Percentiles rank a stretch among this genome's conserved stretches.
Conservation (phyloP, 768 basidiomycete genomes). For the Russula foetens region DNA sequence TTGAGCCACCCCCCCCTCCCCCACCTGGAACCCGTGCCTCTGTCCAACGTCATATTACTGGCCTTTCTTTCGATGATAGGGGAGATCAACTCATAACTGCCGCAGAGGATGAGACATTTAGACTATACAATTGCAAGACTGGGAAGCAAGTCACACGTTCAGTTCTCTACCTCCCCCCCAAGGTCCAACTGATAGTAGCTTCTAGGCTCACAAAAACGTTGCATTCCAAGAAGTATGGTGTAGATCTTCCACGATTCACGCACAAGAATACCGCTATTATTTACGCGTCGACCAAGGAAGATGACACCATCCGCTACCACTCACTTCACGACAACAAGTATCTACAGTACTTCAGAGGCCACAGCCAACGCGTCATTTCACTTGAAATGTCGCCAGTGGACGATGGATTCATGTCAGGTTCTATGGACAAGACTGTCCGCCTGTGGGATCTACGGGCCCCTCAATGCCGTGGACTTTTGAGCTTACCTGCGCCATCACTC, state of each 20-base stretch:
- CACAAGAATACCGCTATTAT: constrained; percentile 82
- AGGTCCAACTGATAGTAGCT: constrained; percentile 25
- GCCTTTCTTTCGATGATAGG: constrained; percentile 83
- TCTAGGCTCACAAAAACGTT: constrained; percentile 66
- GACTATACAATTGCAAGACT: constrained; percentile 78
- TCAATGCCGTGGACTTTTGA: constrained; percentile 68
- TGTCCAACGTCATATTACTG: constrained; percentile 62
- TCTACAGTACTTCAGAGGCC: constrained; percentile 91
- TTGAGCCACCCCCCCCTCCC: constrained; percentile 51
- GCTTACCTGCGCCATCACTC: constrained; percentile 65
- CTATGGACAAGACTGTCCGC: constrained; percentile 89
- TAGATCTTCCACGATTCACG: constrained; percentile 90
- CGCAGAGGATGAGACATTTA: constrained; percentile 87
- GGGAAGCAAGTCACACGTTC: constrained; percentile 74
- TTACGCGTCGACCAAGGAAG: constrained; percentile 90
- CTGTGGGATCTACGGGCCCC: constrained; percentile 90
- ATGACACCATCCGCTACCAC: constrained; percentile 92
- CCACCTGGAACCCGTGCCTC: constrained; percentile 33
- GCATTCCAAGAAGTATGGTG: constrained; percentile 94
- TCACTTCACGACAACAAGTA: constrained; percentile 96
- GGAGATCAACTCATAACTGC: constrained; percentile 85
- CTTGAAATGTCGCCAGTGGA: constrained; percentile 88
- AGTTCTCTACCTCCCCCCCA: constrained; percentile 15
- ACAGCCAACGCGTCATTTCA: constrained; percentile 82
- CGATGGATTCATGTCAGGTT: constrained; percentile 93